phyloP scores from a whole-genome alignment of 106 monocot genomes.

The Apostasia shenzhenica region DNA sequence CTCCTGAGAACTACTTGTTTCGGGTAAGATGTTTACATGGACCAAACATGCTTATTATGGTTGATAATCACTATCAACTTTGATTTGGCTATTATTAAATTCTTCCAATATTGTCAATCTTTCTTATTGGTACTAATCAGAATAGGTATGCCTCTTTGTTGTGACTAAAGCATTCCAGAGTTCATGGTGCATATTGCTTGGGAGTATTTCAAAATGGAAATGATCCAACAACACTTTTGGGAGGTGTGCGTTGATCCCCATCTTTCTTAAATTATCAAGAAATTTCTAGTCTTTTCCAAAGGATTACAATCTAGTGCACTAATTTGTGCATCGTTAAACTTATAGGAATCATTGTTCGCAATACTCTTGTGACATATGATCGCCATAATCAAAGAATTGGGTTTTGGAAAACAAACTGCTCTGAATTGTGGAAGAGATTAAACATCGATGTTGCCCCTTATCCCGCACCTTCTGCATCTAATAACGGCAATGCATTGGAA shows the following conservation, averaged over 20 bases:
- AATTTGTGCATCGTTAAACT: neutral
- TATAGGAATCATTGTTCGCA: slow-evolving; percentile 85
- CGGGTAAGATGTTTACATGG: slow-evolving; percentile 40
- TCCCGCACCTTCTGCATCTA: slow-evolving; percentile 34
- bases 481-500: slow-evolving; percentile 19
- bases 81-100: no score
- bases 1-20: slow-evolving; percentile 97
- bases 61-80: neutral
- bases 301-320: no score
- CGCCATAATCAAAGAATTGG: slow-evolving; percentile 87
- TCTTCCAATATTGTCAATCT: neutral
- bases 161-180: slow-evolving; percentile 76
- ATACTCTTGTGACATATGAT: slow-evolving; percentile 91
- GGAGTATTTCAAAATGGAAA: slow-evolving; percentile 87
- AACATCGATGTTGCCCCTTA: slow-evolving; percentile 39
- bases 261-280: no score
- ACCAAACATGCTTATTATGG: neutral
- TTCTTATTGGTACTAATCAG: no score
- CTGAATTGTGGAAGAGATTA: slow-evolving; percentile 58
- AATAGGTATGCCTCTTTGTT: neutral
- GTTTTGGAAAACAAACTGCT: slow-evolving; percentile 99
- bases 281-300: no score
- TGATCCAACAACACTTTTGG: slow-evolving; percentile 86
- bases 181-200: slow-evolving; percentile 90
- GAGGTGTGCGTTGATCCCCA: slow-evolving; percentile 38